Evolutionary conservation across 2,329 filamentous ascomycete species (phyloP).

Genomic region (Sporothrix curviconia): DNA sequence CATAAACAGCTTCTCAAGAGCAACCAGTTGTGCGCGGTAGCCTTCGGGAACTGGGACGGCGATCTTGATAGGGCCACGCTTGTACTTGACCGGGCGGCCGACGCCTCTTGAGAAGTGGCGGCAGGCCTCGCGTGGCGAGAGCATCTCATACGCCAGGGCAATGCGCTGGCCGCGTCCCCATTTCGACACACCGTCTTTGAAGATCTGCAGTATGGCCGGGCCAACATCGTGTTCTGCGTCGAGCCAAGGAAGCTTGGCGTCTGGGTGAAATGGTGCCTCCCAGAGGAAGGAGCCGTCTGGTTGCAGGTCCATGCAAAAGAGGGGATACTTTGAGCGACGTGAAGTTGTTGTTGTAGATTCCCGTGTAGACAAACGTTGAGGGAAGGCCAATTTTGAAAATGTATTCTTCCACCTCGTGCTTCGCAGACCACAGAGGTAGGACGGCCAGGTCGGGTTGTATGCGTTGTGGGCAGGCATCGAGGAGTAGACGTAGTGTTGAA

Average conservation of each 20-base stretch:
- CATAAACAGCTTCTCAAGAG: conserved; percentile 53
- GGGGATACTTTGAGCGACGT: conserved; percentile 83
- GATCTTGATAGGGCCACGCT: conserved; percentile 71
- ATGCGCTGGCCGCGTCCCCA: conserved; percentile 72
- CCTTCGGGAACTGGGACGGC: conserved; percentile 80
- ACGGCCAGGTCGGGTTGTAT: conserved; percentile 70
- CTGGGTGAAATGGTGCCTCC: conserved; percentile 88
- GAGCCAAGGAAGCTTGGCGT: conserved; percentile 86
- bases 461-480: conserved; percentile 93
- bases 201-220: conserved; percentile 83
- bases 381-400: conserved; percentile 74
- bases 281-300: conserved; percentile 80
- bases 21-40: conserved; percentile 81
- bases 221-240: conserved; percentile 96
- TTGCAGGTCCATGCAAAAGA: conserved; percentile 92
- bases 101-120: conserved; percentile 72
- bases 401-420: conserved; percentile 90
- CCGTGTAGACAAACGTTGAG: conserved; percentile 89
- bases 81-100: conserved; percentile 70
- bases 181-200: conserved; percentile 83
- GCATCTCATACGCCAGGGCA: conserved; percentile 81
- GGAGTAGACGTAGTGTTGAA: conserved; percentile 92
- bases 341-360: conserved; percentile 99
- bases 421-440: conserved; percentile 87
- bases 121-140: conserved; percentile 79